These are phyloP conservation scores for Colletotrichum sp. DNA, from an alignment of 2,329 filamentous ascomycete genomes.

Conservation along the genomic window DNA sequence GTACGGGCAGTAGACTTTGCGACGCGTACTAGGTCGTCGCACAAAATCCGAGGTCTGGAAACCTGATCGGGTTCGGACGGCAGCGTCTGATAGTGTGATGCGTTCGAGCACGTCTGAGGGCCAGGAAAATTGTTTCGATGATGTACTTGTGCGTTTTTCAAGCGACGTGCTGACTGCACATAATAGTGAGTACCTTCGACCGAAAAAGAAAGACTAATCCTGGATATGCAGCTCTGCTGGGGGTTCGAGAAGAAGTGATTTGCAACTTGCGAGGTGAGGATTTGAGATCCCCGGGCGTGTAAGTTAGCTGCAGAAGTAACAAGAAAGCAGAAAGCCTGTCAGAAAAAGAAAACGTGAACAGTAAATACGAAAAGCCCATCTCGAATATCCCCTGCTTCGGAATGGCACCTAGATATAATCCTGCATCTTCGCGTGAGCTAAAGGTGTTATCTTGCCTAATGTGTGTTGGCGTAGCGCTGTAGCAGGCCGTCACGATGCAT, in stretches of 20 bases:
- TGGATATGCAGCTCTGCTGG: background rate
- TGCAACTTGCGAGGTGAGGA: background rate
- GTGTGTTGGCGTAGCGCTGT: background rate
- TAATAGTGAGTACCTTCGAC: background rate
- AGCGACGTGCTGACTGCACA: background rate
- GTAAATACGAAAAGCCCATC: background rate
- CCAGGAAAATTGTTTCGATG: background rate
- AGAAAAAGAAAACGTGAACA: background rate
- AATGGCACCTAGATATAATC: background rate
- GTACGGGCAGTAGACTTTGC: background rate
- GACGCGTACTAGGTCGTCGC: background rate
- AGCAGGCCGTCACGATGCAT: background rate
- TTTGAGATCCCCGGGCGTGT: background rate
- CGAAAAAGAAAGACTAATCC: background rate
- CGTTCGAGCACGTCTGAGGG: background rate
- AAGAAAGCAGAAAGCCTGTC: background rate
- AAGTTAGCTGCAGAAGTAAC: background rate
- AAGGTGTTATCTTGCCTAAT: background rate
- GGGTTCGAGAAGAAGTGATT: background rate
- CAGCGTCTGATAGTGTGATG: background rate
- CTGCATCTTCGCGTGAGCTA: background rate
- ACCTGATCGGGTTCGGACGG: background rate
- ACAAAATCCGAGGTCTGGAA: background rate
- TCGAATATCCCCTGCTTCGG: background rate
- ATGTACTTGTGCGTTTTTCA: background rate